Conservation (phyloP, 2,329 filamentous ascomycete species). For the Mollisiaceae sp. region DNA sequence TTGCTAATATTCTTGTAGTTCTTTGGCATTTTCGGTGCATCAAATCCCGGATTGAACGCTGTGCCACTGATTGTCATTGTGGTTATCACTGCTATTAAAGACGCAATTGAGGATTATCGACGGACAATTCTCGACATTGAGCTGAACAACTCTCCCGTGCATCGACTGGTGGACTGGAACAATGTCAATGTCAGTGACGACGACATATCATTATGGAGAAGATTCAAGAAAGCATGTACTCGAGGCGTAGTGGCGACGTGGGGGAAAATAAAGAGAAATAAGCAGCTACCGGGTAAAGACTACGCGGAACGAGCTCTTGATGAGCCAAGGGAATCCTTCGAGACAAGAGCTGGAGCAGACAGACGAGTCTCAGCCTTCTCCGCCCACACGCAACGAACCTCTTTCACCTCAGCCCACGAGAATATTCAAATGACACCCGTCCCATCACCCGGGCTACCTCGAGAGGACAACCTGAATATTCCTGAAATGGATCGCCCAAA, state of each 20-base stretch:
- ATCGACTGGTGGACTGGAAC: slow-evolving; percentile 84
- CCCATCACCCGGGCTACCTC: slow-evolving; percentile 71
- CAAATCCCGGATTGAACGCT: slow-evolving; percentile 86
- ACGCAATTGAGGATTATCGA: slow-evolving; percentile 93
- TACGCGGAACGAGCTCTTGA: slow-evolving; percentile 35
- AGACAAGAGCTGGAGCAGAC: slow-evolving; percentile 42
- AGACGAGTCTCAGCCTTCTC: slow-evolving; percentile 36
- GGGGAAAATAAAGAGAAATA: slow-evolving; percentile 55
- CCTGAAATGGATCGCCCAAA: slow-evolving; percentile 44
- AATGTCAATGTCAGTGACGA: slow-evolving; percentile 95
- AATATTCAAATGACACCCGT: slow-evolving; percentile 97
- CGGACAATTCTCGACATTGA: slow-evolving; percentile 90
- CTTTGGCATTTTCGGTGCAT: slow-evolving; percentile 93
- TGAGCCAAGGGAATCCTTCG: slow-evolving; percentile 57
- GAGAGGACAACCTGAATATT: slow-evolving; percentile 41
- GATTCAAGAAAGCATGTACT: slow-evolving; percentile 83
- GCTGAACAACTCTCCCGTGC: slow-evolving; percentile 94
- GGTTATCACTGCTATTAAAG: slow-evolving; percentile 86
- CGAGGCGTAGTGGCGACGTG: slow-evolving; percentile 43
- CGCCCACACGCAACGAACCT: slow-evolving; percentile 48
- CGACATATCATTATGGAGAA: slow-evolving; percentile 83
- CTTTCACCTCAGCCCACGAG: slow-evolving; percentile 61
- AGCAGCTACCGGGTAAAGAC: slow-evolving; percentile 46
- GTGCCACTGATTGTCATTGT: slow-evolving; percentile 95
- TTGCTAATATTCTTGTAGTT: slow-evolving; percentile 62